Evolutionary conservation across 2,329 filamentous ascomycete species (phyloP), one percentile per base, ranked within the genome.

Genomic region (Pyrenochaeta sp.): DNA sequence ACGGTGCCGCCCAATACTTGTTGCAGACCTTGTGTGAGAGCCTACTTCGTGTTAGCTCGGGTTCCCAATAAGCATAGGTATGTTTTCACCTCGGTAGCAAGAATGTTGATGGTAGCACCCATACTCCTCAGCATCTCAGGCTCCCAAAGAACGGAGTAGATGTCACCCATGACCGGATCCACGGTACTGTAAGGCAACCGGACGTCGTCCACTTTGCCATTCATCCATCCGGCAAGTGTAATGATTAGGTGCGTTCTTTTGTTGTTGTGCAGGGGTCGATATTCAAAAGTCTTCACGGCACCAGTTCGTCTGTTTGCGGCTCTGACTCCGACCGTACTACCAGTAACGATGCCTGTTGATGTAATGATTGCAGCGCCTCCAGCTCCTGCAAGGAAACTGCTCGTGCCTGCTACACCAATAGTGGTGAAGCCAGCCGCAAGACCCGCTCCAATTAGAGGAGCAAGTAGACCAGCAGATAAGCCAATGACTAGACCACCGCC

Each of bases 171-270:
- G 59, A 98, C 86, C 0, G 96, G 92, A 74, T 99, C 93, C 6
- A 99, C 90, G 0, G 96, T 99, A 79, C 92, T 97, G 77, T 90
- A 99, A 7, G 95, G 95, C 68, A 99, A 78, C 55, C 95, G 90
- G 44, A 99, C 93, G 74, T 99, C 95, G 77, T 99, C 95, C 47
- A 96, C 88, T 72, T 96, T 98, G 68, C 96, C 95, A 35, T 92
- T 97, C 90, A 99, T 96, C 95, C 95, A 99, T 3, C 95, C 95
- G 0, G 94, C 92, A 27, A 99, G 87, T 0, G 95, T 98, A 33
- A 99, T 87, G 60, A 99, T 95, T 27, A 99, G 83, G 67, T 99
- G 98, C 33, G 97, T 91, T 52, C 93, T 85, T 78, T 99, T 99
- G 77, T 98, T 98, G 79, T 99, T 99, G 80, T 98, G 93, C 40